Base-by-base conservation (phyloP, 805 yeast species). In the Yarrowia deformans region DNA sequence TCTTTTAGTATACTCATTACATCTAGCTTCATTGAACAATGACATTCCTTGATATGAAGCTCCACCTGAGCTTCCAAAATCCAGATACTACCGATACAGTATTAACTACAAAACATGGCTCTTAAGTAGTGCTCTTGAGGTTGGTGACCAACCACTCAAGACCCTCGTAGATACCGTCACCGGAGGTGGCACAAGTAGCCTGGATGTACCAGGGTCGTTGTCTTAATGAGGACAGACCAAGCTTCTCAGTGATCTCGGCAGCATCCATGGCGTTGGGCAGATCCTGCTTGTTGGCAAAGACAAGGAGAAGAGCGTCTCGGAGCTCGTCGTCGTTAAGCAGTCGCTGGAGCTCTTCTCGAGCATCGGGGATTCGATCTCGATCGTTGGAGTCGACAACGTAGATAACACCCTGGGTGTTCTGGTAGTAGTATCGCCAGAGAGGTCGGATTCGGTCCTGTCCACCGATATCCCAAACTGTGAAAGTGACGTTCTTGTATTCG, bases 191-290 rank as follows among this genome's bases (percentile, higher is more conserved):
- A 85, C 98, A 93, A 73, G 98, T 91, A 75, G 99, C 92, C 85
- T 94, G 98, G 81, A 95, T 94, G 84, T 90, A 94, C 99, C 99
- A 95, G 78, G 97, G 97, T 84, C 98, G 91, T 85, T 93, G 97
- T 86, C 97, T 90, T 81, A 95, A 90, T 69, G 97, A 91, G 82
- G 93, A 97, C 79, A 94, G 89, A 73, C 97, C 98, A 78, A 94
- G 87, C 83, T 92, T 93, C 84, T 93, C 97, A 76, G 98, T 93
- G 81, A 94, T 91, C 85, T 94, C 98, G 74, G 97, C 97, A 74
- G 98, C 97, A 81, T 91, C 91, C 98, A 94, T 93, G 76, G 98
- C 98, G 79, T 93, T 93, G 84, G 97, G 97, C 84, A 94, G 87
- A 87, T 94, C 98, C 86, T 94, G 98, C 84, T 94, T 94, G 87